Evolutionary conservation across 108 stramenopile genomes (phyloP).

Genomic region (Chaetoceros tenuissimus): DNA sequence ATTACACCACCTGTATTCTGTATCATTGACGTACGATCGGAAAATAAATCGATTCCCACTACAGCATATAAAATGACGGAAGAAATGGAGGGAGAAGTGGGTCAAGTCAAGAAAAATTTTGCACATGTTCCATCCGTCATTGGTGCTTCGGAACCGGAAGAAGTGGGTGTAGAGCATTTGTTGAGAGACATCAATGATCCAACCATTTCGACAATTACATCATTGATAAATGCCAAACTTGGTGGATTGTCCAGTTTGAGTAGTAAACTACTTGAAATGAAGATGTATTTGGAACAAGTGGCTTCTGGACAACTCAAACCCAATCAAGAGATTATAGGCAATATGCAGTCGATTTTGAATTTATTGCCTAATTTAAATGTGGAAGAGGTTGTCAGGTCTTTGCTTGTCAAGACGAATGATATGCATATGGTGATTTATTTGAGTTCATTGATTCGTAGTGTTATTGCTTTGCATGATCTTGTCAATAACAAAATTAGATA

Average conservation of each 20-base stretch:
- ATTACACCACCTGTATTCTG: constrained; percentile 87
- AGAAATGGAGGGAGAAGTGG: constrained; percentile 46
- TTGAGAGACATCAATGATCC: constrained; percentile 99
- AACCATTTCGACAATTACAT: constrained; percentile 88
- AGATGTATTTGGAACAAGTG: constrained; percentile 82
- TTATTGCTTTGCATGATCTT: constrained; percentile 95
- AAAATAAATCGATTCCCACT: constrained; percentile 87
- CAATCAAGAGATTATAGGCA: constrained; percentile 87
- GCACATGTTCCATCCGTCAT: constrained; percentile 86
- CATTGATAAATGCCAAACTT: constrained; percentile 90
- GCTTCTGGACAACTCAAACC: constrained; percentile 43
- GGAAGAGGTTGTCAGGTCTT: constrained; percentile 79
- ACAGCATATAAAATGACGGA: constrained; percentile 92
- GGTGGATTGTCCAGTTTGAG: constrained; percentile 82
- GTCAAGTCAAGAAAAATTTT: constrained; percentile 85
- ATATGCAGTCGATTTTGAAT: constrained; percentile 94
- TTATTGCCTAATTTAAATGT: constrained; percentile 96
- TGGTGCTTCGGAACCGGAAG: constrained; percentile 95
- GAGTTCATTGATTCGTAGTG: constrained; percentile 82
- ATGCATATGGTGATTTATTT: constrained; percentile 94
- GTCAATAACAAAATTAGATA: constrained; percentile 93
- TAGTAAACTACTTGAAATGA: constrained; percentile 89
- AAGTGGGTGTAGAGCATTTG: constrained; percentile 98
- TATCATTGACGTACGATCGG: constrained; percentile 96
- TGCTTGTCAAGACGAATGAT: constrained; percentile 97